Evolutionary conservation across 2,329 filamentous ascomycete species (phyloP).

Genomic region (Emergomyces pasteurianus): DNA sequence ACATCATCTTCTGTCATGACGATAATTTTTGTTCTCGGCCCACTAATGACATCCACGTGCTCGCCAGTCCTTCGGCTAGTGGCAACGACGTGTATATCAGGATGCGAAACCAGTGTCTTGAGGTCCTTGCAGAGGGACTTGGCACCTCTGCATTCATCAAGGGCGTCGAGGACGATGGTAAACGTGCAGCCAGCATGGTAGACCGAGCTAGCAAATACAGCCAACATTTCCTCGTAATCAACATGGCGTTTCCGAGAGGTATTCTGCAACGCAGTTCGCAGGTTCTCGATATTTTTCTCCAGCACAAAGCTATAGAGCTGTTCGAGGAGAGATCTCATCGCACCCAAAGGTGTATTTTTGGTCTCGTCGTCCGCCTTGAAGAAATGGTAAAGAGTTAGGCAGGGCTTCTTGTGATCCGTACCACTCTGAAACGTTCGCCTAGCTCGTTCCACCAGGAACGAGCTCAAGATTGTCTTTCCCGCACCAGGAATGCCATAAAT

Average conservation of each 20-base stretch:
- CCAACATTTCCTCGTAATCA: conserved; percentile 2
- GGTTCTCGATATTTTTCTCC: background rate
- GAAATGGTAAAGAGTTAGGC: conserved; percentile 3
- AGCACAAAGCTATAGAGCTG: conserved; percentile 3
- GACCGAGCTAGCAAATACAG: background rate
- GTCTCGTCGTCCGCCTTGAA: conserved; percentile 5
- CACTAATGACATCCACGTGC: background rate
- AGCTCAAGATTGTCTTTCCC: conserved; percentile 5
- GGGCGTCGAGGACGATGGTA: conserved; percentile 4
- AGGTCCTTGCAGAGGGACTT: conserved; percentile 2
- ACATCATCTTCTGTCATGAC: conserved; percentile 3
- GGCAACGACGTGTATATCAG: conserved; percentile 1
- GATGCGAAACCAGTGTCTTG: background rate
- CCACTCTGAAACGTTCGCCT: background rate
- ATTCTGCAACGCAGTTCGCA: background rate
- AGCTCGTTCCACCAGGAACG: background rate
- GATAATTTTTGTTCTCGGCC: background rate
- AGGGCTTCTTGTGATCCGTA: background rate
- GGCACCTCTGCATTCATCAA: conserved; percentile 3
- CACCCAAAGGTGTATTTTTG: conserved; percentile 2
- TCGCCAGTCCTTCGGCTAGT: conserved; percentile 1
- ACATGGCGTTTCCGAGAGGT: background rate
- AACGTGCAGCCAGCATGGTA: background rate
- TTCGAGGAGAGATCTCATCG: conserved; percentile 1
- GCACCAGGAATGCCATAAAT: conserved; percentile 3